Percentiles rank a stretch among this genome's conserved stretches.
Evolutionary conservation across 2,329 filamentous ascomycete species (phyloP).

Genomic region (Colletotrichum sp.): DNA sequence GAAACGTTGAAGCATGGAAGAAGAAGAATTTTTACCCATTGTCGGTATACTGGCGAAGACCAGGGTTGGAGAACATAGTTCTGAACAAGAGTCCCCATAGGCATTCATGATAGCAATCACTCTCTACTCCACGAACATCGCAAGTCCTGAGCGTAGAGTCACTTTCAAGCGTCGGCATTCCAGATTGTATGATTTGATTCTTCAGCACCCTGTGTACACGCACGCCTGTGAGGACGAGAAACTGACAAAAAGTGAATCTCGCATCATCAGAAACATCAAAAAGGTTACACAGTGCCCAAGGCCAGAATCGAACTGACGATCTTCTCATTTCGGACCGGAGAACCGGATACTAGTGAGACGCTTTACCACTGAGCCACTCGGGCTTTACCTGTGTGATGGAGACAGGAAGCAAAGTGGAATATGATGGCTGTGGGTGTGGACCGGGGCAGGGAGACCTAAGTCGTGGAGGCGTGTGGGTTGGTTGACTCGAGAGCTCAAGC

Average conservation of each 20-base stretch:
- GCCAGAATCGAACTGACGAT: conserved; percentile 21
- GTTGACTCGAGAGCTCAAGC: neutral
- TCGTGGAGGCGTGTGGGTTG: neutral
- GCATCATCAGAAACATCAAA: neutral
- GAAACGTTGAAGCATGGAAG: neutral
- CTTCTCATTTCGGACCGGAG: conserved; percentile 8
- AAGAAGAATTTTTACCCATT: neutral
- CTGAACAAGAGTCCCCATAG: neutral
- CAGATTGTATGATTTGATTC: neutral
- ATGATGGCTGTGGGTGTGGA: neutral
- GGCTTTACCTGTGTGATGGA: neutral
- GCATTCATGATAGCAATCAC: neutral
- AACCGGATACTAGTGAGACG: conserved; percentile 17
- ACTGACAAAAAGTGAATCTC: neutral
- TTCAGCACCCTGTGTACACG: neutral
- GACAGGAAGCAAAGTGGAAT: accelerated
- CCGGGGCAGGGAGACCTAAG: neutral
- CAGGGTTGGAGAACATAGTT: neutral
- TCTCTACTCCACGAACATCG: neutral
- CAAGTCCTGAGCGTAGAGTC: neutral
- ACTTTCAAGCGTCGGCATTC: neutral
- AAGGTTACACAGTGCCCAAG: neutral
- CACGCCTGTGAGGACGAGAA: neutral
- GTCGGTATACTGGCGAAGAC: neutral
- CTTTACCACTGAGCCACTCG: conserved; percentile 23